Base-by-base conservation (phyloP, 129 eudicot genomes). In the Sambucus nigra region DNA sequence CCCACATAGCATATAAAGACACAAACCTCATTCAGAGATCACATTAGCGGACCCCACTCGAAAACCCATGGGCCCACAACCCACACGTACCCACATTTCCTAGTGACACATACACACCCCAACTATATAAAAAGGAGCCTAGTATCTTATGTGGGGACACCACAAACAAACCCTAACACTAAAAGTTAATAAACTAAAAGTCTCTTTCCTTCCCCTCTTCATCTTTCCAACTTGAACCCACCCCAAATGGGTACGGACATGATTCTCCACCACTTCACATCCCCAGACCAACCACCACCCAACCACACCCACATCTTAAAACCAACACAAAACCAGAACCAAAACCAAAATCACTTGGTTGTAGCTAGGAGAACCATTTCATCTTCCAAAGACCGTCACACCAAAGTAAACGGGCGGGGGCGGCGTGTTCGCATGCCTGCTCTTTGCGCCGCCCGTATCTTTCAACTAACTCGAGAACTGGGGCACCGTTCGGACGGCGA, bases 351-450 rank as follows among this genome's bases (percentile, higher is more conserved):
- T n/a, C n/a, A n/a, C n/a, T n/a, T n/a, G n/a, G n/a, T n/a, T n/a
- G n/a, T n/a, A 31, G 10, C 5, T 31, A 6, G 46, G 16, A 42
- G 48, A 16, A 27, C 27, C 53, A 48, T 31, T 22, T 26, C 29
- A 22, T 38, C 31, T 18, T 54, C 51, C 52, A 73, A 63, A 22
- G 80, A 74, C 13, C 74, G 80, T 29, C 80, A 74, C 71, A 63
- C 67, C 15, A 74, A 68, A 47, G 68, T 74, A 21, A 74, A 74
- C 41, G 80, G 80, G 18, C 73, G 80, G 5, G 80, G 74, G 31
- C 74, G 74, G 10, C 74, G 80, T 15, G 68, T 74, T 18, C 56
- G 80, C 47, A 56, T 74, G 64, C 80, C 80, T 25, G 71, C 80
- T 1, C 63, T 74, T n/a, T 62, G 71, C 53, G 80, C 80, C 42